These are phyloP conservation scores for Inonotus obliquus DNA, from an alignment of 1,284 basidiomycete genomes.

Conservation along the genomic window DNA sequence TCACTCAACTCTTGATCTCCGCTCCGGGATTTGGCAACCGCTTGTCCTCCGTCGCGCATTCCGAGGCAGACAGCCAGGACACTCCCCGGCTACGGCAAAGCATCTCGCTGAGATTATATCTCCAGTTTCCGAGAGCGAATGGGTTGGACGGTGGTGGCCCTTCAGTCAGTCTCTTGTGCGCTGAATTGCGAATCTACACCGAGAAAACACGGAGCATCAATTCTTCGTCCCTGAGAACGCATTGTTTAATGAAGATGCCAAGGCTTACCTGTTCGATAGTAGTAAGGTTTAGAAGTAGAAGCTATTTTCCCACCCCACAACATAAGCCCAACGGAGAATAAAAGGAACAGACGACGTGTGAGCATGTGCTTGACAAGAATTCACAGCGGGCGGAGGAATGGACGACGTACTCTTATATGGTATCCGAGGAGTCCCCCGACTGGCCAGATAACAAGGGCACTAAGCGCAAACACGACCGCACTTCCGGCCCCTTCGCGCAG, in stretches of 20 bases:
- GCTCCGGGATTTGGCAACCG: slow-evolving; percentile 58
- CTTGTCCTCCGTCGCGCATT: slow-evolving; percentile 58
- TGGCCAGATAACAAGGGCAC: slow-evolving; percentile 73
- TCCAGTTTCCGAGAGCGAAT: slow-evolving; percentile 72
- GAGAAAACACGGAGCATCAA: background rate
- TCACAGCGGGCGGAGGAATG: slow-evolving; percentile 4
- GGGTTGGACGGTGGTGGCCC: slow-evolving; percentile 68
- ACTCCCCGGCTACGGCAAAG: slow-evolving; percentile 67
- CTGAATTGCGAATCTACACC: slow-evolving; percentile 68
- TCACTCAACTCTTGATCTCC: slow-evolving; percentile 2
- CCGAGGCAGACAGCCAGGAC: slow-evolving; percentile 61
- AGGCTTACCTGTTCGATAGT: slow-evolving; percentile 85
- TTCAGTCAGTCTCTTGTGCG: slow-evolving; percentile 61
- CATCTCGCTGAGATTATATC: slow-evolving; percentile 60
- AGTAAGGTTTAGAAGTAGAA: slow-evolving; percentile 80
- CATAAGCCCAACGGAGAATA: background rate
- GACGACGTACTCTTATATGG: slow-evolving; percentile 69
- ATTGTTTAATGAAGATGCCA: background rate
- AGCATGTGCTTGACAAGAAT: background rate
- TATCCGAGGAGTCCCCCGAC: slow-evolving; percentile 75
- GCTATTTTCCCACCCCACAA: slow-evolving; percentile 34
- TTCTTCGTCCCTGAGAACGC: slow-evolving; percentile 6
- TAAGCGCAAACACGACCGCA: slow-evolving; percentile 70
- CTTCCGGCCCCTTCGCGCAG: slow-evolving; percentile 48
- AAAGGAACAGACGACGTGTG: background rate